phyloP scores from a whole-genome alignment of 2,329 filamentous ascomycete species.

The Lecanicillium sp. region DNA sequence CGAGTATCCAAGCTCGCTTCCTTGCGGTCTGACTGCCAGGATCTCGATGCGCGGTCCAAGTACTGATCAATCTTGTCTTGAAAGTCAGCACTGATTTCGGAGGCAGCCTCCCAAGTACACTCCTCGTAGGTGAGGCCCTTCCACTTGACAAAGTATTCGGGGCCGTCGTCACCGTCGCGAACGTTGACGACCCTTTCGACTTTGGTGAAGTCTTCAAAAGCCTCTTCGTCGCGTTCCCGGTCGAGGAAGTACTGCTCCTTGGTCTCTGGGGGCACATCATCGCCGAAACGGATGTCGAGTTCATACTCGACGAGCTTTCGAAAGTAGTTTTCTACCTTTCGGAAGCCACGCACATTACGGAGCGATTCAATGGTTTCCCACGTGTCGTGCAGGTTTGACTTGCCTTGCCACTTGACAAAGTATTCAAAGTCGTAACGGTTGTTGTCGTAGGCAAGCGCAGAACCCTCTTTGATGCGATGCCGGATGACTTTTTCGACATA shows the following conservation, averaged over 20 bases:
- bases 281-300: conserved; percentile 67
- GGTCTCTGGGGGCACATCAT: conserved; percentile 75
- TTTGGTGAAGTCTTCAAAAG: conserved; percentile 81
- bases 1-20: conserved; percentile 73
- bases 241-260: conserved; percentile 94
- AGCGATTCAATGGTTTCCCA: conserved; percentile 81
- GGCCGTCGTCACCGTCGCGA: conserved; percentile 70
- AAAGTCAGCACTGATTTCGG: conserved; percentile 68
- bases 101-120: conserved; percentile 85
- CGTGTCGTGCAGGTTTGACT: conserved; percentile 90
- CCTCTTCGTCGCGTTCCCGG: conserved; percentile 82
- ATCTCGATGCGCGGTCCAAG: conserved; percentile 73
- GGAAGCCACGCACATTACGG: conserved; percentile 71
- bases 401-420: conserved; percentile 93
- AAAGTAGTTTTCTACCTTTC: conserved; percentile 93
- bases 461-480: conserved; percentile 69
- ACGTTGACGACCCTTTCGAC: conserved; percentile 89
- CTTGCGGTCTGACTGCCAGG: conserved; percentile 71
- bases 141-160: conserved; percentile 95
- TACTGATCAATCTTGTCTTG: conserved; percentile 90
- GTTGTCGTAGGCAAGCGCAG: conserved; percentile 51
- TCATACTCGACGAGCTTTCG: conserved; percentile 76
- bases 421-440: conserved; percentile 77
- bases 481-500: conserved; percentile 90
- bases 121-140: conserved; percentile 88